Evolutionary conservation across 2,329 filamentous ascomycete species (phyloP), one percentile per base, ranked within the genome.

Genomic region (Colletotrichum sp.): DNA sequence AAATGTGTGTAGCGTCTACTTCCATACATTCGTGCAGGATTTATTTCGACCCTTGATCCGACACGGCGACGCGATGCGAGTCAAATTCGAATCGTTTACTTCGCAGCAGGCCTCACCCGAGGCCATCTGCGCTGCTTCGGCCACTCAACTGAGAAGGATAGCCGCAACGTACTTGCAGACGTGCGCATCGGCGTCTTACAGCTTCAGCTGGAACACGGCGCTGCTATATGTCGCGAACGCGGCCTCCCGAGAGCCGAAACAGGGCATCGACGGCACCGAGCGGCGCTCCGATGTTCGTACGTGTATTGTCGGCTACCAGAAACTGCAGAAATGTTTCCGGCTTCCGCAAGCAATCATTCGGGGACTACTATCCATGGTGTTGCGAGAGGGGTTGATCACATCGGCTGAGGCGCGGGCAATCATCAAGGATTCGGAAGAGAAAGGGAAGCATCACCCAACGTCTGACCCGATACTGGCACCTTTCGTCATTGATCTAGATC

Each of bases 131-230:
- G 32, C 36, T 10, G 68, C 72, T 0, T 75, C 60, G 4, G 36
- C 68, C 3, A 28, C 60, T 5, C 62, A 75, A 2, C 60, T 75
- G 5, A 59, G 24, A 18, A 21, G 36, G 21, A 66, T 71, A 9
- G 36, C 49, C 8, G 16, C 36, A 9, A 71, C 52, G 0, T 75
- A 65, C 21, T 24, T 75, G 15, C 60, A 75, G 10, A 52, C 15
- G 2, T 75, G 60, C 30, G 26, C 21, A 2, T 75, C 68, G 0
- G 60, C 68, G 2, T 75, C 72, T 8, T 15, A 67, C 52, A 71
- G 68, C 36, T 75, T 75, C 68, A 16, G 16, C 6, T 75, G 62
- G 72, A 26, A 65, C 5, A 75, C 68, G 12, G 72, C 72, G 6
- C 62, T 75, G 8, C 21, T 75, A 1, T 75, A 75, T 36, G 55